These are phyloP conservation scores for Sapria himalayana DNA, from an alignment of 345 rosid species.

Conservation along the genomic window DNA sequence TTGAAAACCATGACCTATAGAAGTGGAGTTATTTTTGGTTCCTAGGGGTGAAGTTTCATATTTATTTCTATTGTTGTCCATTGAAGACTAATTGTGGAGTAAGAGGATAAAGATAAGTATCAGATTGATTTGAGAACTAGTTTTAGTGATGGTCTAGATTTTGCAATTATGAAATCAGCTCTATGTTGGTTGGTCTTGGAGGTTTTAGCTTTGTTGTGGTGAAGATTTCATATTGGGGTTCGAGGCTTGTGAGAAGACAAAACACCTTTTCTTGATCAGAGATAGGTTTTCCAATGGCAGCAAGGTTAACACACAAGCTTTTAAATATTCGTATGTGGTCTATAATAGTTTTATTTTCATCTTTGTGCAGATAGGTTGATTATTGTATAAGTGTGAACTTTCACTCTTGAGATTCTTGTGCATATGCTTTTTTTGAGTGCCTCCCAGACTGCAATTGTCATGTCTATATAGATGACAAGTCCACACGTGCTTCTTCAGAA, in stretches of 20 bases:
- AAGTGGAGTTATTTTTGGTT: background rate
- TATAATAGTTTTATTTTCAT: background rate
- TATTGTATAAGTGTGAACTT: slow-evolving; percentile 3
- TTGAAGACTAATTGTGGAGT: no score
- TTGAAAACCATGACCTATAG: background rate
- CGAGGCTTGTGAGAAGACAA: slow-evolving; percentile 2
- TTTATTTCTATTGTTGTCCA: background rate
- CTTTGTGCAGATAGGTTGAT: background rate
- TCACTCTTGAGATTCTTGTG: slow-evolving; percentile 4
- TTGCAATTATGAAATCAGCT: background rate
- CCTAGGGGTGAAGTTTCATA: background rate
- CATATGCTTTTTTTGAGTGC: slow-evolving; percentile 2
- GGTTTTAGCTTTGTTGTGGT: slow-evolving; percentile 2
- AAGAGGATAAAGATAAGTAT: no score
- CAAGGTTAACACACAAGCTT: background rate
- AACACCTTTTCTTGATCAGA: slow-evolving; percentile 1
- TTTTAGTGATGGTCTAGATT: no score
- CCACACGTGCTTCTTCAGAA: slow-evolving; percentile 3
- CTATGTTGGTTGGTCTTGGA: background rate
- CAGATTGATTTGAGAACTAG: no score
- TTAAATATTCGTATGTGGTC: slow-evolving; percentile 2
- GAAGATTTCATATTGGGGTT: slow-evolving; percentile 3
- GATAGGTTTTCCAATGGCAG: background rate
- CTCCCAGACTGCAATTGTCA: background rate
- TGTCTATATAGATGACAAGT: background rate